These are phyloP conservation scores for Daldinia caldariorum DNA, from an alignment of 495 filamentous ascomycete genomes.

Conservation along the genomic window DNA sequence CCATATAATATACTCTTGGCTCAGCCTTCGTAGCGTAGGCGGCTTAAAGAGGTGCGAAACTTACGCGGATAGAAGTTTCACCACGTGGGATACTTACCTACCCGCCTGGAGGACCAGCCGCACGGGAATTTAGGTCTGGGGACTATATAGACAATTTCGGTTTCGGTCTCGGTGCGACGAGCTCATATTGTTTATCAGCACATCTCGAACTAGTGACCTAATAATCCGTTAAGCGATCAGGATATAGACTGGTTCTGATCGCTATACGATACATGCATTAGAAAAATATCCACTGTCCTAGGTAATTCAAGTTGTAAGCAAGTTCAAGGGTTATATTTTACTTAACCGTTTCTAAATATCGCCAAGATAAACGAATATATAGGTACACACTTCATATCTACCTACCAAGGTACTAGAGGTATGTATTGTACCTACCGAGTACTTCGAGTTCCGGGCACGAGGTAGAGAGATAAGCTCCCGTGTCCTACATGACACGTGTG, in stretches of 20 bases:
- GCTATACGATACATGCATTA: not conserved
- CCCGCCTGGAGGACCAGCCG: constrained; percentile 26
- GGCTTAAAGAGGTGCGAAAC: constrained; percentile 2
- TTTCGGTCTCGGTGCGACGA: constrained; percentile 8
- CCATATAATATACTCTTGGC: not conserved
- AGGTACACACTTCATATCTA: not conserved
- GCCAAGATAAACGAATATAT: not conserved
- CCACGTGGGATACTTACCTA: constrained; percentile 37
- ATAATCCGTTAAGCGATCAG: not conserved
- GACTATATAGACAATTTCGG: constrained; percentile 18
- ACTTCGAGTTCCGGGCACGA: constrained; percentile 31
- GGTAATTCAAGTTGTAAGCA: not conserved
- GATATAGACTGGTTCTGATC: not conserved
- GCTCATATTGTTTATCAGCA: constrained; percentile 9
- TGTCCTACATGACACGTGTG: constrained; percentile 42
- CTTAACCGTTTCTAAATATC: constrained; percentile 1
- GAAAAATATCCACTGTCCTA: not conserved
- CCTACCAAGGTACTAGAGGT: constrained; percentile 3
- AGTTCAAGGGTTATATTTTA: constrained; percentile 8
- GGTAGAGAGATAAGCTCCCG: constrained; percentile 31
- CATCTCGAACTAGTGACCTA: not conserved
- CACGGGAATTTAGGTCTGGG: constrained; percentile 20
- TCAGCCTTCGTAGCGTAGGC: not conserved
- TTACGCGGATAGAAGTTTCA: constrained; percentile 9
- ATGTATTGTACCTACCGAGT: constrained; percentile 29